A percentile compares a stretch with the other conserved stretches of the same genome.
These are phyloP conservation scores for Tolypocladium tropicale DNA, from an alignment of 2,329 filamentous ascomycete species.

Conservation along the genomic window DNA sequence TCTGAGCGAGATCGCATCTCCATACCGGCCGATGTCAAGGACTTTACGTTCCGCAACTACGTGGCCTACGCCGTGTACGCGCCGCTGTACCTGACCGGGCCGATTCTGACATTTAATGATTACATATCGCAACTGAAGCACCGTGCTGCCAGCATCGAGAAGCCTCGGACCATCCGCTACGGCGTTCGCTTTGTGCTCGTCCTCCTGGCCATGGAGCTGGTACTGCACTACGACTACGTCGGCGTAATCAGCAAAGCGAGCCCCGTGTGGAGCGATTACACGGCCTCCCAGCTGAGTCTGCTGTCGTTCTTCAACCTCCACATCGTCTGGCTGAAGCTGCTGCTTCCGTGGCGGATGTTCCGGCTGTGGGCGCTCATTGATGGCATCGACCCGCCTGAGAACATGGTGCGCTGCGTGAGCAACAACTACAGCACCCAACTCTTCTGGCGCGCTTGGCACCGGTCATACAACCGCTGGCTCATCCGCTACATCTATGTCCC, in stretches of 20 bases:
- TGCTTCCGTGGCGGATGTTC: constrained; percentile 97
- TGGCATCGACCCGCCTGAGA: constrained; percentile 89
- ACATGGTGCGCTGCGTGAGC: constrained; percentile 94
- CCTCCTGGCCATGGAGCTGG: constrained; percentile 80
- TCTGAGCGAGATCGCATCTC: constrained; percentile 81
- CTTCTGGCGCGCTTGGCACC: constrained; percentile 97
- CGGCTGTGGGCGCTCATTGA: constrained; percentile 90
- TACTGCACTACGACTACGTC: constrained; percentile 87
- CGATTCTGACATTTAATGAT: constrained; percentile 96
- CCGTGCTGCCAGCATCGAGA: constrained; percentile 59
- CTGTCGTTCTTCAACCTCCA: constrained; percentile 94
- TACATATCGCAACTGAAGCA: constrained; percentile 82
- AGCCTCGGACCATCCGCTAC: constrained; percentile 65
- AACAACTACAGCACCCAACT: constrained; percentile 85
- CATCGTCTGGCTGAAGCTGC: constrained; percentile 94
- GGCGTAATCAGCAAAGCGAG: constrained; percentile 78
- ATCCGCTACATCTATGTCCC: constrained; percentile 91
- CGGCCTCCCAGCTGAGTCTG: constrained; percentile 77
- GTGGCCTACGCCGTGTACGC: constrained; percentile 84
- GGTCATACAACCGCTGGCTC: constrained; percentile 89
- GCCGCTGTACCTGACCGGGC: constrained; percentile 84
- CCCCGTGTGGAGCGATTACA: constrained; percentile 75
- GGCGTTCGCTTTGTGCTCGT: constrained; percentile 70
- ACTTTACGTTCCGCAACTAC: constrained; percentile 80
- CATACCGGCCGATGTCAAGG: constrained; percentile 57